Conservation (phyloP, 352 stramenopile genomes). For the Thalassiosira mediterranea region DNA sequence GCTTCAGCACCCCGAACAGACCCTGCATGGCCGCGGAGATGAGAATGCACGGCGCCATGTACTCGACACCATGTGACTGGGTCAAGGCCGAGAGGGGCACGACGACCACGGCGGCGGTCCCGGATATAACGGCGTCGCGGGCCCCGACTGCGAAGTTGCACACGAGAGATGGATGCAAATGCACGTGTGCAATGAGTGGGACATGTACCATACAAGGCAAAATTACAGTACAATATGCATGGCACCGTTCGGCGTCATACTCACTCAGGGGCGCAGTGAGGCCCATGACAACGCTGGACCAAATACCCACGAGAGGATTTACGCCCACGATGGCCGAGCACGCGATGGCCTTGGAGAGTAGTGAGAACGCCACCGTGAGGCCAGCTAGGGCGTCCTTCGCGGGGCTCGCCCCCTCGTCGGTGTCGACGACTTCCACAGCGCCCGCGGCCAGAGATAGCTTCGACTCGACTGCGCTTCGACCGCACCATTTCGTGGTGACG, state of each 20-base stretch:
- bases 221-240: no score
- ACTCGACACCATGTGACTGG: slow-evolving; percentile 26
- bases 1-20: slow-evolving; percentile 34
- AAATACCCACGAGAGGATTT: slow-evolving; percentile 48
- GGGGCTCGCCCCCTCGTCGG: neutral
- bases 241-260: slow-evolving; percentile 1
- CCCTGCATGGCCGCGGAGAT: slow-evolving; percentile 40
- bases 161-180: neutral
- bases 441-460: no score
- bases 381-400: slow-evolving; percentile 41
- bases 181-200: neutral
- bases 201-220: no score
- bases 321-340: slow-evolving; percentile 52
- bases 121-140: slow-evolving; percentile 41
- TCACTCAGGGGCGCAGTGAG: slow-evolving; percentile 35
- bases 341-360: slow-evolving; percentile 53
- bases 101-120: slow-evolving; percentile 43
- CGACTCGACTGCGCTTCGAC: no score
- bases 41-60: slow-evolving; percentile 46
- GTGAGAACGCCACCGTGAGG: slow-evolving; percentile 52
- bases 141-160: slow-evolving; percentile 33
- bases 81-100: slow-evolving; percentile 44
- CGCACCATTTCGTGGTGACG: no score
- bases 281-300: slow-evolving; percentile 55
- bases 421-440: no score